phyloP scores from a whole-genome alignment of 2,329 filamentous ascomycete genomes.

The Sporothrix brasiliensis region DNA sequence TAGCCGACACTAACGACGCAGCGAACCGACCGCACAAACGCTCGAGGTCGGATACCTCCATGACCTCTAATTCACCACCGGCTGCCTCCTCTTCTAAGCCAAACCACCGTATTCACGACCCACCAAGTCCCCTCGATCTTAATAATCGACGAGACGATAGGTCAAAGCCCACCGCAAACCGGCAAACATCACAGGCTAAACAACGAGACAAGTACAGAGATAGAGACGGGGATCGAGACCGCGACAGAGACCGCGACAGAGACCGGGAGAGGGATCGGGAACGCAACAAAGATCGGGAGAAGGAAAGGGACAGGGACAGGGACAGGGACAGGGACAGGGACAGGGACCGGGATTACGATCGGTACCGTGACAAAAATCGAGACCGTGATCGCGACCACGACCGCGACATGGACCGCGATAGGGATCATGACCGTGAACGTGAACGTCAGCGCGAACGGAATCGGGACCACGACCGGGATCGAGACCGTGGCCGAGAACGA shows the following conservation, averaged over 20 bases:
- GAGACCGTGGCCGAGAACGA: conserved; percentile 11
- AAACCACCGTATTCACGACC: conserved; percentile 31
- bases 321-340: conserved; percentile 13
- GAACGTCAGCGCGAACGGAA: conserved; percentile 21
- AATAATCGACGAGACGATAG: conserved; percentile 33
- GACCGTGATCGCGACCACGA: conserved; percentile 22
- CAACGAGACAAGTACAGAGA: conserved; percentile 30
- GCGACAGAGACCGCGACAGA: conserved; percentile 10
- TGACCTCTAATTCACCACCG: conserved; percentile 35
- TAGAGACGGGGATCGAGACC: conserved; percentile 1
- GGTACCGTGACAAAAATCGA: not conserved
- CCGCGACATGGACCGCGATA: conserved; percentile 19
- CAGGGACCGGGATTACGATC: conserved; percentile 11
- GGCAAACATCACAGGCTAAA: conserved; percentile 13
- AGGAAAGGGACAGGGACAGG: not conserved
- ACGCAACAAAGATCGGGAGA: not conserved
- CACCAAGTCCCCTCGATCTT: conserved; percentile 34
- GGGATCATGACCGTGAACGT: conserved; percentile 15
- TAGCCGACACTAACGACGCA: conserved; percentile 50
- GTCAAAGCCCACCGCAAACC: conserved; percentile 24
- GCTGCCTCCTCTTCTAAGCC: conserved; percentile 20
- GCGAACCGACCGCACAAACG: conserved; percentile 51
- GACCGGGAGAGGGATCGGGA: conserved; percentile 24
- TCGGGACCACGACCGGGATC: conserved; percentile 19
- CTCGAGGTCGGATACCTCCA: conserved; percentile 45